Evolutionary conservation across 768 basidiomycete species (phyloP), one percentile per base, ranked within the genome.

Genomic region (Phanerochaete carnosa): DNA sequence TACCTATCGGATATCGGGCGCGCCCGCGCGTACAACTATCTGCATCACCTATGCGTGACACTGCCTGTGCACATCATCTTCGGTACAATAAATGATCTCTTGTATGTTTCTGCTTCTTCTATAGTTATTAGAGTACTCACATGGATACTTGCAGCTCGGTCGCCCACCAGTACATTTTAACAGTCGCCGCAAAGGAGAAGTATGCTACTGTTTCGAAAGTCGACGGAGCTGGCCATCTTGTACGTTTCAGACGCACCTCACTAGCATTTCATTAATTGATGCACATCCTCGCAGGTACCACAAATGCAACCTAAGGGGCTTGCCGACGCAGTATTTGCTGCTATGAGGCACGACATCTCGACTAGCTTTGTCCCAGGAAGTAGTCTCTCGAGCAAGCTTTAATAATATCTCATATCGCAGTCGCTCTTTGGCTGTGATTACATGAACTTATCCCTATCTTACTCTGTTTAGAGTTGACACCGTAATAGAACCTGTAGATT

Each of bases 11-110:
- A 46, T 11, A 32, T 66, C 5, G 65, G 59, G 9, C 58, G 62
- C 25, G 47, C 61, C 6, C 59, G 62, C 23, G 63, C 45, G 12
- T 64, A 61, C 47, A 37, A 56, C 33, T 64, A 61, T 51, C 46
- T 64, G 13, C 29, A 49, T 23, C 26, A 37, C 2, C 45, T 66
- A 11, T 64, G 63, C 50, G 12, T 35, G 1, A 16, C 6, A 1
- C 49, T 66, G 23, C 67, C 67, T 1, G 65, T 68, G 32, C 67
- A 68, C 58, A 39, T 61, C 23, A 63, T 68, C 16, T 63, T 58
- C 23, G 67, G 67, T 26, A 58, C 51, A 16, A 58, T 61, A 19
- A 54, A 61, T 32, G 63, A 64, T 28, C 59, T 58, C 37, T 26
- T 62, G 63, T 64, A 50, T 45, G 59, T 26, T 28, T 29, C n/a